These are phyloP conservation scores for Nannizziopsis barbatae DNA, from an alignment of 2,329 filamentous ascomycete genomes.

Conservation along the genomic window DNA sequence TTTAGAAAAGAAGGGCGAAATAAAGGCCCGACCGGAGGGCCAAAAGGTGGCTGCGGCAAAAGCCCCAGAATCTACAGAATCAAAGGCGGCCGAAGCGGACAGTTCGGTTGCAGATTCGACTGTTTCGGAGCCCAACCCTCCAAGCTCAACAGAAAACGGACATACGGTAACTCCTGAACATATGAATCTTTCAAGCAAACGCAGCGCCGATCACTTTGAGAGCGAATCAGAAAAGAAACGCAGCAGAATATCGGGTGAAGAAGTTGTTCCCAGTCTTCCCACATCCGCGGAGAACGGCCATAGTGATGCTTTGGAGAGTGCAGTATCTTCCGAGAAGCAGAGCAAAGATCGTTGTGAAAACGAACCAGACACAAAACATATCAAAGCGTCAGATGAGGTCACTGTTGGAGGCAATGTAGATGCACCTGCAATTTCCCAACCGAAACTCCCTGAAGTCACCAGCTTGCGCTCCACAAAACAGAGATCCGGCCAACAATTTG, in stretches of 20 bases:
- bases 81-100: no score
- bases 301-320: neutral
- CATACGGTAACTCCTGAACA: constrained; percentile 15
- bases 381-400: constrained; percentile 31
- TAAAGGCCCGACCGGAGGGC: constrained; percentile 63
- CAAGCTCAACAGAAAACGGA: constrained; percentile 22
- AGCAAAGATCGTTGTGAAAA: constrained; percentile 23
- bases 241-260: no score
- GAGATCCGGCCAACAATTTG: constrained; percentile 44
- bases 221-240: no score
- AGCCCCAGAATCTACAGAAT: constrained; percentile 1
- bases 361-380: constrained; percentile 27
- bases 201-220: no score
- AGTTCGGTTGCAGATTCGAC: constrained; percentile 5
- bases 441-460: constrained; percentile 23
- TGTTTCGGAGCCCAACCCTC: neutral
- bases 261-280: neutral
- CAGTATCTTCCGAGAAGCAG: constrained; percentile 24
- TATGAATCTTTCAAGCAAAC: no score
- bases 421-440: constrained; percentile 17
- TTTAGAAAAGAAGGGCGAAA: constrained; percentile 80
- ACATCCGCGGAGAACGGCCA: neutral
- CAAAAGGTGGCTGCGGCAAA: constrained; percentile 27
- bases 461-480: constrained; percentile 25
- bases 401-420: constrained; percentile 20